Evolutionary conservation across 306 rosid genomes (phyloP).

Genomic region (Castanea mollissima): DNA sequence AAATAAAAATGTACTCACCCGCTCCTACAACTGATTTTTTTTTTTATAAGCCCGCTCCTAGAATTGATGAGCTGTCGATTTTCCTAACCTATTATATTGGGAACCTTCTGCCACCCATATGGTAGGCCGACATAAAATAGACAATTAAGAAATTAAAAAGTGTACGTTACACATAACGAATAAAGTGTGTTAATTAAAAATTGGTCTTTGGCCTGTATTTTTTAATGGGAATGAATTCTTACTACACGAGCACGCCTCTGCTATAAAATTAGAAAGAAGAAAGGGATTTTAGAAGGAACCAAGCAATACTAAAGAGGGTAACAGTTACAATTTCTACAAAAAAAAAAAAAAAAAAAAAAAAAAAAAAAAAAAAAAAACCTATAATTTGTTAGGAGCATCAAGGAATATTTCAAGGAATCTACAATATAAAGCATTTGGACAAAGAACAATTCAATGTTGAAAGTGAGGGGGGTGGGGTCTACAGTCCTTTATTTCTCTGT

Average conservation of each 20-base stretch:
- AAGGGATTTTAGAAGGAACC: slow-evolving; percentile 16
- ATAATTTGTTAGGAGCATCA: background rate
- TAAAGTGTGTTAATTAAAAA: slow-evolving; percentile 14
- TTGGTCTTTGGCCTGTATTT: slow-evolving; percentile 10
- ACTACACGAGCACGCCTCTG: no score
- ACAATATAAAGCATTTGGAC: background rate
- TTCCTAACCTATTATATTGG: slow-evolving; percentile 1
- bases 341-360: no score
- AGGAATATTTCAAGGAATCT: slow-evolving; percentile 1
- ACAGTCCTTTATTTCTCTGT: background rate
- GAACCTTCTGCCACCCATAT: slow-evolving; percentile 35
- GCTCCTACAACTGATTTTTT: slow-evolving; percentile 23
- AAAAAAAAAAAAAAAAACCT: no score
- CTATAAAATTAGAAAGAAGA: background rate
- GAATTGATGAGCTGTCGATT: background rate
- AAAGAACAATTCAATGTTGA: background rate
- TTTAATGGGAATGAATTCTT: background rate
- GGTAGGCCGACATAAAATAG: background rate
- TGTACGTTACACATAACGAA: slow-evolving; percentile 2
- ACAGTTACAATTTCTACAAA: background rate
- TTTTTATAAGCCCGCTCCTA: slow-evolving; percentile 28
- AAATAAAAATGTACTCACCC: slow-evolving; percentile 17
- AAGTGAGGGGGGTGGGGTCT: background rate
- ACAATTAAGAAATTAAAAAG: slow-evolving; percentile 2
- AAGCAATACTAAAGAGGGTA: background rate